Conservation (phyloP, 768 basidiomycete genomes). For the Boletus tylopilopsis region DNA sequence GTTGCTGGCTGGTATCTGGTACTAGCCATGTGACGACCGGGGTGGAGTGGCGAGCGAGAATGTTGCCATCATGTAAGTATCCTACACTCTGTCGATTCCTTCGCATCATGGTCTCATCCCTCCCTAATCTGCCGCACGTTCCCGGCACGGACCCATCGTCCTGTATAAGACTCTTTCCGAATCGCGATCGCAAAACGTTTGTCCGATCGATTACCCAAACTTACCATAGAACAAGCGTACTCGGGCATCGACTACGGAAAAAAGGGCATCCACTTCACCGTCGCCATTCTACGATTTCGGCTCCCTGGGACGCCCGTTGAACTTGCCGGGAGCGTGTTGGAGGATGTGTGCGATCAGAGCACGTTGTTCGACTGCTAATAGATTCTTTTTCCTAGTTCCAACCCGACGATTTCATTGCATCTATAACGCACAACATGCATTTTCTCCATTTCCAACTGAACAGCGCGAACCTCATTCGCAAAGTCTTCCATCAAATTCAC, state of each 20-base stretch:
- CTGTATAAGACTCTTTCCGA: slow-evolving; percentile 70
- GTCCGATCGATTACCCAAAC: slow-evolving; percentile 56
- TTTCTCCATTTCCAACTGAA: slow-evolving; percentile 83
- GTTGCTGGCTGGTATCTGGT: too few relatives aligned
- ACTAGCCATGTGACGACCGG: too few relatives aligned
- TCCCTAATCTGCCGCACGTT: slow-evolving; percentile 40
- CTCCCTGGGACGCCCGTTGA: slow-evolving; percentile 81
- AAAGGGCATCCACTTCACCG: slow-evolving; percentile 90
- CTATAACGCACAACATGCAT: slow-evolving; percentile 64
- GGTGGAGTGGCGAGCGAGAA: too few relatives aligned
- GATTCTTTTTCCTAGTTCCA: slow-evolving; percentile 56
- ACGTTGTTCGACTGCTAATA: too few relatives aligned
- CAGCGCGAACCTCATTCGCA: slow-evolving; percentile 54
- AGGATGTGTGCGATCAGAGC: slow-evolving; percentile 47
- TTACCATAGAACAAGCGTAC: slow-evolving; percentile 77
- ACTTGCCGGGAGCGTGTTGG: slow-evolving; percentile 66
- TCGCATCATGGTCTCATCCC: slow-evolving; percentile 32
- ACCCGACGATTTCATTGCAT: slow-evolving; percentile 74
- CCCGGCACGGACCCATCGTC: slow-evolving; percentile 57
- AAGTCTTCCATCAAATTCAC: slow-evolving; percentile 72
- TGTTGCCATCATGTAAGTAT: too few relatives aligned
- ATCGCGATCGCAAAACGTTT: slow-evolving; percentile 72
- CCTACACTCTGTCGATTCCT: too few relatives aligned
- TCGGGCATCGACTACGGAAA: slow-evolving; percentile 85
- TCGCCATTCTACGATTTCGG: slow-evolving; percentile 89